Base-by-base conservation (phyloP, 108 stramenopile species). In the Poteriospumella lacustris region DNA sequence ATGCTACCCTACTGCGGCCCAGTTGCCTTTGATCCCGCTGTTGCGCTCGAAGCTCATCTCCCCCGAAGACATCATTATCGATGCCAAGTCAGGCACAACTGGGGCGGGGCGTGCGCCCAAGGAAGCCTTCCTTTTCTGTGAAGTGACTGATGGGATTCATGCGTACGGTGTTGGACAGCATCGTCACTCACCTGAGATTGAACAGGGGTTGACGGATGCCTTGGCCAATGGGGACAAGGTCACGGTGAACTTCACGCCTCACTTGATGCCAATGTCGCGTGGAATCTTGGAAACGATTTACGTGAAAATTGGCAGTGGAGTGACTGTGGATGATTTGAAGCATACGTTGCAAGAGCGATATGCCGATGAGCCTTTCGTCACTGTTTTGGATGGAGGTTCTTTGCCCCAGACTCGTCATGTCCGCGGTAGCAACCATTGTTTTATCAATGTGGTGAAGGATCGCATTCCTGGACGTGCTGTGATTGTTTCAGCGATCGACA, bases 1-100 rank as follows among this genome's bases (percentile, higher is more conserved):
- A 43, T 87, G 86, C 86, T 87, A 87, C 72, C 85, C 86, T 9
- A 85, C 86, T 15, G 86, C 83, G 26, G 85, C 83, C 15, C 86
- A 87, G 83, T 69, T 86, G 9, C 83, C 85, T 24, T 85, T 87
- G 24, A 82, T 87, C 24, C 83, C 87, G 39, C 43, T 86, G 1
- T 52, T 86, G 12, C 69, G 79, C 76, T 62, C 83, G 31, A 80
- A 78, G 19, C 29, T 84, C 24, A 59, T 84, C 64, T 39, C 68
- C 0, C 24, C 56, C n/a, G 83, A 84, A 39, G 83, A 80, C 58
- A 85, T 87, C 62, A 82, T 80, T 64, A 84, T 86, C 73, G 81
- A 85, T 81, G 87, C 85, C 0, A 84, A 86, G 59, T 86, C 85
- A 26, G 87, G 87, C 26, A 77, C 85, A 40, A 84, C 85, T 3